Percentiles rank a stretch among this genome's conserved stretches.
phyloP scores from a whole-genome alignment of 2,329 filamentous ascomycete genomes.

The Myriangium duriaei region DNA sequence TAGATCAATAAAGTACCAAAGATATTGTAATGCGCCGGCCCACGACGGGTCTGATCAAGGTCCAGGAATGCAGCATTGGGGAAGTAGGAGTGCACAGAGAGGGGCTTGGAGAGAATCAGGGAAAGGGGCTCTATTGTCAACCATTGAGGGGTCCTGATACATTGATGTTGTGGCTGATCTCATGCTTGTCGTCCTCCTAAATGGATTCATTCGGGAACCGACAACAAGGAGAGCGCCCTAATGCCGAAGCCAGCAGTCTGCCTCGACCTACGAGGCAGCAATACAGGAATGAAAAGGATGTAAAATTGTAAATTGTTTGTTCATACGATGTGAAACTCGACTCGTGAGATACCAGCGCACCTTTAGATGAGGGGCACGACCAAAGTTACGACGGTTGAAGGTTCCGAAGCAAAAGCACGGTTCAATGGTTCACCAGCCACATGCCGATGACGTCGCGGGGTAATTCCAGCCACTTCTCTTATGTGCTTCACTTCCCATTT shows the following conservation, averaged over 20 bases:
- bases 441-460: not conserved
- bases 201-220: not conserved
- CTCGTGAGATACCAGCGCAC: too few species aligned
- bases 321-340: not conserved
- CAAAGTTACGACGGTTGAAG: too few species aligned
- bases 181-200: not conserved
- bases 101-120: not conserved
- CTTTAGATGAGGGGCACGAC: too few species aligned
- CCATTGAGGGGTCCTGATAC: not conserved
- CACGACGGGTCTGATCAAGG: not conserved
- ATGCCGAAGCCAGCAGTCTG: conserved; percentile 6
- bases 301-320: conserved; percentile 5
- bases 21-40: not conserved
- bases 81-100: not conserved
- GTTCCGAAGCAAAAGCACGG: too few species aligned
- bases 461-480: conserved; percentile 1
- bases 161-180: not conserved
- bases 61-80: not conserved
- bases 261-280: conserved; percentile 7
- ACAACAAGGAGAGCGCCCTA: not conserved
- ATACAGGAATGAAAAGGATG: conserved; percentile 8
- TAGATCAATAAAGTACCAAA: conserved; percentile 20
- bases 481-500: not conserved
- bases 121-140: too few species aligned
- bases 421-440: too few species aligned